Conservation (phyloP, 208 protist genomes). For the Porcisia deanei region DNA sequence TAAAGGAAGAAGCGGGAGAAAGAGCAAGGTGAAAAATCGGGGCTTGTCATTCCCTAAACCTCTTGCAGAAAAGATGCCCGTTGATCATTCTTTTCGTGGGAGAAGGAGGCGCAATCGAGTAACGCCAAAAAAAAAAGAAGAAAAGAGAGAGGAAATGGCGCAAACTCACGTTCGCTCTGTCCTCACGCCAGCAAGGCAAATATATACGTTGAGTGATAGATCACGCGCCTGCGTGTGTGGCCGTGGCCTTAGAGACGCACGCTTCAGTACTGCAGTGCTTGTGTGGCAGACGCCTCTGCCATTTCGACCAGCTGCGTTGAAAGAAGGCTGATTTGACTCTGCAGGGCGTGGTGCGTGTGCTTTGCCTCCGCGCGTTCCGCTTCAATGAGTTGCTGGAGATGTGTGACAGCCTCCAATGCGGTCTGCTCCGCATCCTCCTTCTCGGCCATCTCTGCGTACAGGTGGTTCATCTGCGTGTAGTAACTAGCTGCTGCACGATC, state of each 20-base stretch:
- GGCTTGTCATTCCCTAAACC: no score
- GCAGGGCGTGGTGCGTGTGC: constrained; percentile 49
- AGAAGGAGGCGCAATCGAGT: no score
- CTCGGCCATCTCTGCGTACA: constrained; percentile 59
- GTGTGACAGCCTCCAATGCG: constrained; percentile 33
- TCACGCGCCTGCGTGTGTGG: not conserved
- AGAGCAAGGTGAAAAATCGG: no score
- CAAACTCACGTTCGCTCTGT: not conserved
- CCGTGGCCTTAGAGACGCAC: not conserved
- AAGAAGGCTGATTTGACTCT: constrained; percentile 72
- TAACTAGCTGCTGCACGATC: constrained; percentile 70
- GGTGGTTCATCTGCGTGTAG: constrained; percentile 69
- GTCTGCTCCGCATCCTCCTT: constrained; percentile 49
- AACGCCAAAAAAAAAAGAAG: not conserved
- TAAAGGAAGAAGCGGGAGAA: no score
- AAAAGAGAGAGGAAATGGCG: not conserved
- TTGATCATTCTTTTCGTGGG: no score
- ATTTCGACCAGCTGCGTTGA: constrained; percentile 64
- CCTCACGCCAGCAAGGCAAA: not conserved
- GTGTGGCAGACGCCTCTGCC: constrained; percentile 8
- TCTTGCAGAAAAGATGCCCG: no score
- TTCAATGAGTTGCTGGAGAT: constrained; percentile 37
- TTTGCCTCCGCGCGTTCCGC: constrained; percentile 49
- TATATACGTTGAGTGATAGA: not conserved
- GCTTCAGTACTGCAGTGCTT: not conserved